Percentiles rank a stretch among this genome's conserved stretches.
Evolutionary conservation across 108 stramenopile species (phyloP).

Genomic region (Fistulifera pelliculosa): DNA sequence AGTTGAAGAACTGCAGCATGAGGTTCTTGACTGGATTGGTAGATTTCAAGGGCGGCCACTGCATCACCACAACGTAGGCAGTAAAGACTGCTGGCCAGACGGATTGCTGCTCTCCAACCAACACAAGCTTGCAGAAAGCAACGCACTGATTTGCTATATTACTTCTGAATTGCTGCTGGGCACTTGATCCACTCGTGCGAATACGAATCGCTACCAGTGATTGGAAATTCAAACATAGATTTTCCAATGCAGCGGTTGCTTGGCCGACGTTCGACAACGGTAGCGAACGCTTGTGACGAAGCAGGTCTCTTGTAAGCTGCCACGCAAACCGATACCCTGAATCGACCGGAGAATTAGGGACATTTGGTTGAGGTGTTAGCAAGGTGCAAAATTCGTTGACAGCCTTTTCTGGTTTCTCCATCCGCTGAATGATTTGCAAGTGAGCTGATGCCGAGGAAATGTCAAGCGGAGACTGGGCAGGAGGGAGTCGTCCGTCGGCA

Average conservation of each 20-base stretch:
- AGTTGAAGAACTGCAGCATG: too few relatives aligned
- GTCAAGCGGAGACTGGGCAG: slow-evolving; percentile 1
- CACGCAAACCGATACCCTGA: slow-evolving; percentile 27
- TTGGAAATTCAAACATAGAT: slow-evolving; percentile 31
- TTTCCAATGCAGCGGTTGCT: slow-evolving; percentile 22
- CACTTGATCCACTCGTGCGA: slow-evolving; percentile 12
- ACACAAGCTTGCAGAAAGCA: slow-evolving; percentile 27
- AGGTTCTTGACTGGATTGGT: too few relatives aligned
- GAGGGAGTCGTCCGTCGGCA: slow-evolving; percentile 3
- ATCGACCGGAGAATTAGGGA: not conserved
- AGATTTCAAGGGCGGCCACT: slow-evolving; percentile 24
- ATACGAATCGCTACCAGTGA: slow-evolving; percentile 24
- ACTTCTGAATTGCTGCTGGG: slow-evolving; percentile 4
- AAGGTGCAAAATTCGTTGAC: slow-evolving; percentile 10
- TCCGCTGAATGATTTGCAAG: not conserved
- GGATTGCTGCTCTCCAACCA: slow-evolving; percentile 8
- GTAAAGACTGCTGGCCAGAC: slow-evolving; percentile 29
- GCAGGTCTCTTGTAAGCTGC: slow-evolving; percentile 15
- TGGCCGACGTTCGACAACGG: slow-evolving; percentile 13
- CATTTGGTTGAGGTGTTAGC: not conserved
- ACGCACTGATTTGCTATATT: slow-evolving; percentile 21
- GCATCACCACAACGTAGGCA: slow-evolving; percentile 40
- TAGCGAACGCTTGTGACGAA: slow-evolving; percentile 3
- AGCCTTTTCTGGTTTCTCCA: not conserved
- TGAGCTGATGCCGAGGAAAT: not conserved